These are phyloP conservation scores for Aspergillus arachidicola DNA, from an alignment of 2,329 filamentous ascomycete genomes.

Conservation along the genomic window DNA sequence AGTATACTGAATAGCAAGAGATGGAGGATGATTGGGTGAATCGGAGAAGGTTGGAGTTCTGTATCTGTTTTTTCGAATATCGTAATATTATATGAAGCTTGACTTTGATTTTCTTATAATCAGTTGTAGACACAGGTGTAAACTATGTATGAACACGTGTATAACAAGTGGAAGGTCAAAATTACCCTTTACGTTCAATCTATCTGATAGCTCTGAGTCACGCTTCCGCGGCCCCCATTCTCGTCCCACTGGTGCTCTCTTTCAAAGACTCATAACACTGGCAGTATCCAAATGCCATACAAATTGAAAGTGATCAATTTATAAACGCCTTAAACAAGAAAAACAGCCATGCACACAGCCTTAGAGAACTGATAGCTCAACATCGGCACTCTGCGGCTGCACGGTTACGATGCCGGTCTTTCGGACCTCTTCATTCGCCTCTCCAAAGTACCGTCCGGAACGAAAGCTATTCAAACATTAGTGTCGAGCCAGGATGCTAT, in stretches of 20 bases:
- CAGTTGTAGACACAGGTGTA: neutral
- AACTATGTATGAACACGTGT: neutral
- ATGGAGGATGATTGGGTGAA: neutral
- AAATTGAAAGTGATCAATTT: neutral
- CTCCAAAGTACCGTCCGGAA: conserved; percentile 25
- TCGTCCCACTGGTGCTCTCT: neutral
- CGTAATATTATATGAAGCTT: conserved; percentile 1
- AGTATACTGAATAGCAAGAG: neutral
- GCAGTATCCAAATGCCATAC: neutral
- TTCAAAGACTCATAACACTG: neutral
- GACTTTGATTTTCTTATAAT: neutral
- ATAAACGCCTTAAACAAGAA: neutral
- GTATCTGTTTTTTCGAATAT: neutral
- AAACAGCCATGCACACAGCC: neutral
- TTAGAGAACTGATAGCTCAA: conserved; percentile 11
- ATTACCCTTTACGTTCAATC: neutral
- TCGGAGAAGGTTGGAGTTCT: neutral
- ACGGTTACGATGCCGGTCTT: conserved; percentile 15
- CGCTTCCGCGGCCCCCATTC: neutral
- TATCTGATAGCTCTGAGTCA: neutral
- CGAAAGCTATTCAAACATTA: conserved; percentile 18
- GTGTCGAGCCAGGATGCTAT: neutral
- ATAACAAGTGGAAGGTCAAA: neutral
- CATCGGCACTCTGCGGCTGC: conserved; percentile 9
- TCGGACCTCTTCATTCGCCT: conserved; percentile 17